Percentiles rank a stretch among this genome's conserved stretches.
Evolutionary conservation across 148 eudicot species (phyloP).

Genomic region (Bassia scoparia): DNA sequence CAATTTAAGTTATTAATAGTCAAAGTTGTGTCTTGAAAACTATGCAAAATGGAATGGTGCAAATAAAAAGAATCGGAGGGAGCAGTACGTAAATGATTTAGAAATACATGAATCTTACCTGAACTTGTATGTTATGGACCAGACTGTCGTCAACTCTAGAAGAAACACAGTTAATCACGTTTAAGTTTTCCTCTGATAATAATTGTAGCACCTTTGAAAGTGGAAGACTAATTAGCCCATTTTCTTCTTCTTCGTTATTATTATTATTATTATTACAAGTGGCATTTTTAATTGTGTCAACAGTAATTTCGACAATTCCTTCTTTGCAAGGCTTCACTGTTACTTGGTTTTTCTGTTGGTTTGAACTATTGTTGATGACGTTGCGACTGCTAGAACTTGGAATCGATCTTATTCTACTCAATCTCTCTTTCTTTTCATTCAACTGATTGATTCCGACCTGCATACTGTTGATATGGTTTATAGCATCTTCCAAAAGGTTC

Average conservation of each 20-base stretch:
- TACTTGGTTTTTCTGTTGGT: neutral
- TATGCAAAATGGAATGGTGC: no score
- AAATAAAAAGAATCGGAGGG: neutral
- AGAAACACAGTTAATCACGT: conserved; percentile 26
- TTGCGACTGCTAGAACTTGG: neutral
- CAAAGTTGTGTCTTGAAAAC: no score
- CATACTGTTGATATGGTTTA: conserved; percentile 29
- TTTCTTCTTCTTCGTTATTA: neutral
- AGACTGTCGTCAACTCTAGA: conserved; percentile 10
- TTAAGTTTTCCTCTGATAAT: conserved; percentile 25
- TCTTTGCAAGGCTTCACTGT: conserved; percentile 19
- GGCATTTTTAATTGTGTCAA: conserved; percentile 15
- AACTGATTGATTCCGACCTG: conserved; percentile 25
- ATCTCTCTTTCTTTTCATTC: conserved; percentile 23
- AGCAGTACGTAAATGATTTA: neutral
- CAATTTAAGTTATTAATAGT: no score
- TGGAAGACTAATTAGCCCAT: neutral
- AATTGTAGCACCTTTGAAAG: conserved; percentile 25
- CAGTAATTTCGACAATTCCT: conserved; percentile 24
- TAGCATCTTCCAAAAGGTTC: conserved; percentile 34
- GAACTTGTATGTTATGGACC: conserved; percentile 23
- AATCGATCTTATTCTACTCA: neutral
- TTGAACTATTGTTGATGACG: neutral
- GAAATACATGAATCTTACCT: conserved; percentile 12
- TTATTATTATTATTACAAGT: neutral